Conservation (phyloP, 345 rosid species). For the Carallia pectinifolia region DNA sequence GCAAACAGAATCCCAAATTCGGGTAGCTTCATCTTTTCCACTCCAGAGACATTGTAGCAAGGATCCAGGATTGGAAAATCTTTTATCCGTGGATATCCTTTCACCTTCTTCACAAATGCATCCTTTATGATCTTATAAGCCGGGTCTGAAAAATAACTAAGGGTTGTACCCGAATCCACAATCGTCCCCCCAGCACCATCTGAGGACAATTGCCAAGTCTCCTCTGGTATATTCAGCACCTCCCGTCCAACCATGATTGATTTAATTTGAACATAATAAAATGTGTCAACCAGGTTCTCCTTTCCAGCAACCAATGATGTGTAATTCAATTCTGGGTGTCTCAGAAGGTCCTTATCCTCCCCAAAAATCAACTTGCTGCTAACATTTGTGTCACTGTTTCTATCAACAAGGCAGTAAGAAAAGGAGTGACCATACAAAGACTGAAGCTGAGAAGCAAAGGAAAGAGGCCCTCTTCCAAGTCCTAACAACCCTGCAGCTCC, state of each 20-base stretch:
- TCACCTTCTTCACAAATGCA: constrained; percentile 57
- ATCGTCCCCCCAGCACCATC: constrained; percentile 81
- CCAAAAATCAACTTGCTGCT: constrained; percentile 90
- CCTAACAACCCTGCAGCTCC: constrained; percentile 91
- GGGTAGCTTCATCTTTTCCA: constrained; percentile 55
- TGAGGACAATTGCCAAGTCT: constrained; percentile 59
- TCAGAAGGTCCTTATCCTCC: constrained; percentile 56
- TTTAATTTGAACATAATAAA: constrained; percentile 70
- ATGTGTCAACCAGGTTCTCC: constrained; percentile 61
- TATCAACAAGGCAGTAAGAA: constrained; percentile 80
- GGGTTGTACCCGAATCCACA: constrained; percentile 78
- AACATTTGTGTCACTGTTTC: constrained; percentile 58
- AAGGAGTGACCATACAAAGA: constrained; percentile 75
- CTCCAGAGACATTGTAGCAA: constrained; percentile 84
- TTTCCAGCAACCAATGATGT: constrained; percentile 60
- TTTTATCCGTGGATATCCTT: constrained; percentile 48
- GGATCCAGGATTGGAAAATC: constrained; percentile 67
- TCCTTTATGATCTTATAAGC: constrained; percentile 57
- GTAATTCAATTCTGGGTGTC: constrained; percentile 59
- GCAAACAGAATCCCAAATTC: constrained; percentile 61
- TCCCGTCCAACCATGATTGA: constrained; percentile 68
- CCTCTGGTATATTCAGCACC: constrained; percentile 56
- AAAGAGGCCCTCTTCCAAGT: constrained; percentile 85
- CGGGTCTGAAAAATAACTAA: constrained; percentile 69
- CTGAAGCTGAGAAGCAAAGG: constrained; percentile 83